Evolutionary conservation across 1,284 basidiomycete genomes (phyloP), one percentile per base, ranked within the genome.

Genomic region (Chondrostereum purpureum): DNA sequence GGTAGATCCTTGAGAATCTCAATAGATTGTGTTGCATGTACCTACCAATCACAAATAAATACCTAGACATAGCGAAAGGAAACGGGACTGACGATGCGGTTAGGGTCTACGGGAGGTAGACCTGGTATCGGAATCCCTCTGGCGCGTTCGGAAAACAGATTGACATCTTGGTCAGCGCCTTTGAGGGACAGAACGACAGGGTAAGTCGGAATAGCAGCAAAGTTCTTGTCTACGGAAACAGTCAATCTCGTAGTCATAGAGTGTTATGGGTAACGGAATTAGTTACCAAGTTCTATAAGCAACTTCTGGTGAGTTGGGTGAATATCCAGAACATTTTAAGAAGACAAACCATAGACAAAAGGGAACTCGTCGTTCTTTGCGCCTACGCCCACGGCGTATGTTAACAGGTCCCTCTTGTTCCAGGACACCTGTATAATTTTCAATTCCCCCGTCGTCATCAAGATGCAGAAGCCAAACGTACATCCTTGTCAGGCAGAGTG

Each of bases 11-110:
- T 83, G 44, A 89, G 58, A 27, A 87, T 70, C 58, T 90, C 78
- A 43, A 89, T 82, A 8, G 78, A 79, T 59, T 88, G 85, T 4
- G 77, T 77, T 5, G 67, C 87, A 54, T 90, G 87, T 2, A 88
- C 77, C 84, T 85, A 53, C 12, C 34, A 6, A 14, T 13, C 12
- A 41, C 19, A 33, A 18, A 2, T 27, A 38, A n/a, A 41, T 42
- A 40, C 27, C 45, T 12, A 39, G 44, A 38, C 37, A 5, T 2
- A 17, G 23, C 35, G 36, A 34, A 17, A 6, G 14, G 4, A 14
- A 8, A 17, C 12, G 14, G 44, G 16, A 23, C 78, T 34, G 59
- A 85, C 86, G 33, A 80, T 69, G 35, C 78, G 75, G 58, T 78
- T 80, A 2, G 82, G 73, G 56, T 84, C 75, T 42, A 87, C 66